phyloP scores from a whole-genome alignment of 2,329 filamentous ascomycete species.

The Dissoconium aciculare region DNA sequence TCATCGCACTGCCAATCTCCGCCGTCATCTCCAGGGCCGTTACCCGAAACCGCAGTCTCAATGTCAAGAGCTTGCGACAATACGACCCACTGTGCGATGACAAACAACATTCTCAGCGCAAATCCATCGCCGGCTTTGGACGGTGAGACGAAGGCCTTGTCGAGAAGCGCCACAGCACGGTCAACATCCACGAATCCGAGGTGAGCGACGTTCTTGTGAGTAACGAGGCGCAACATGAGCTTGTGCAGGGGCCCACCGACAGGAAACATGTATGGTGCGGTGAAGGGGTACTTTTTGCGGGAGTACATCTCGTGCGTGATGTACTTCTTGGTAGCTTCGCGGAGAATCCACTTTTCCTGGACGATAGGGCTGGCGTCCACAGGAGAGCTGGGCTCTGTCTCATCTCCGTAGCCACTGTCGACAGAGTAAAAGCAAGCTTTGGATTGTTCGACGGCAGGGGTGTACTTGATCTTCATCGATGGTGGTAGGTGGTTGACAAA shows the following conservation, averaged over 20 bases:
- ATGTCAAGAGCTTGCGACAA: slow-evolving; percentile 2
- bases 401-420: slow-evolving; percentile 22
- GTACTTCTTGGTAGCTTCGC: slow-evolving; percentile 15
- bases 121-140: background rate
- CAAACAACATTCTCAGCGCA: slow-evolving; percentile 4
- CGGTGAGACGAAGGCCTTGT: slow-evolving; percentile 3
- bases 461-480: slow-evolving; percentile 26
- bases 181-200: slow-evolving; percentile 19
- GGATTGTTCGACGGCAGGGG: slow-evolving; percentile 36
- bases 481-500: slow-evolving; percentile 27
- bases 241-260: slow-evolving; percentile 11
- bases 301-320: slow-evolving; percentile 16
- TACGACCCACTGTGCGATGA: slow-evolving; percentile 8
- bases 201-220: slow-evolving; percentile 14
- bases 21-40: too few species aligned
- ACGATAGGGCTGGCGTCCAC: too few species aligned
- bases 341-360: slow-evolving; percentile 16
- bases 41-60: too few species aligned
- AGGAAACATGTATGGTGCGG: slow-evolving; percentile 13
- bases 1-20: too few species aligned
- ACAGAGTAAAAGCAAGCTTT: slow-evolving; percentile 39
- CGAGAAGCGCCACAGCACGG: slow-evolving; percentile 1
- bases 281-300: slow-evolving; percentile 15
- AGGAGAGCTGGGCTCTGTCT: slow-evolving; percentile 31
- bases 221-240: slow-evolving; percentile 11